These are phyloP conservation scores for Fraxinus sp. DNA, from an alignment of 305 asterid genomes.

Conservation along the genomic window DNA sequence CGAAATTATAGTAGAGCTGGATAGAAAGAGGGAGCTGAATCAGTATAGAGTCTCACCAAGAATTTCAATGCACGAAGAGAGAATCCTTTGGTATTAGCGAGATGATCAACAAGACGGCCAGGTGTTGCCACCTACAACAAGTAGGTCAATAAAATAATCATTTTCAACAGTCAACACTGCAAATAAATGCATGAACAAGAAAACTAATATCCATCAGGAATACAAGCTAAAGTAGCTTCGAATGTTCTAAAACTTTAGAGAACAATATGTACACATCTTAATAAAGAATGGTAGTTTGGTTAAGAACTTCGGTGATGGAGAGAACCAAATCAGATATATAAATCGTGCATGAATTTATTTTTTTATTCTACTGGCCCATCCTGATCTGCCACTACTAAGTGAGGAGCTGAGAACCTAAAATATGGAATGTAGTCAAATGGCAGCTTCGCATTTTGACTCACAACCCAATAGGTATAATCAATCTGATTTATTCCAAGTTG, in stretches of 20 bases:
- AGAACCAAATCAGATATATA: neutral
- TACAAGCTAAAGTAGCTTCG: neutral
- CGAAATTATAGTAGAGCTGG: neutral
- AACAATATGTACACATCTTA: neutral
- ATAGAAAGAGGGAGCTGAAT: slow-evolving; percentile 6
- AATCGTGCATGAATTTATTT: neutral
- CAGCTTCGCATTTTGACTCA: neutral
- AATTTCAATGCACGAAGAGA: slow-evolving; percentile 66
- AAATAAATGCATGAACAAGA: neutral
- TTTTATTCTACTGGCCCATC: neutral
- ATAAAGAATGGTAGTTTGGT: neutral
- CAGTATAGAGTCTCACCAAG: slow-evolving; percentile 56
- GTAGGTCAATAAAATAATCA: neutral
- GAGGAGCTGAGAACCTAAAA: neutral
- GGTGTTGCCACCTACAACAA: slow-evolving; percentile 86
- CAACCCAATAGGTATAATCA: neutral
- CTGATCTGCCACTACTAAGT: neutral
- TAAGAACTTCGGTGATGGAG: neutral
- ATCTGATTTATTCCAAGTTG: neutral
- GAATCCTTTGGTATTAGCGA: slow-evolving; percentile 86
- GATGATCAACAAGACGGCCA: slow-evolving; percentile 93
- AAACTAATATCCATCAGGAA: neutral
- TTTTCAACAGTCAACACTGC: neutral
- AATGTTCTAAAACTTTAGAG: neutral
- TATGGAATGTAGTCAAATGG: neutral